Conservation (phyloP, 768 basidiomycete genomes). For the Hysterangium stoloniferum region DNA sequence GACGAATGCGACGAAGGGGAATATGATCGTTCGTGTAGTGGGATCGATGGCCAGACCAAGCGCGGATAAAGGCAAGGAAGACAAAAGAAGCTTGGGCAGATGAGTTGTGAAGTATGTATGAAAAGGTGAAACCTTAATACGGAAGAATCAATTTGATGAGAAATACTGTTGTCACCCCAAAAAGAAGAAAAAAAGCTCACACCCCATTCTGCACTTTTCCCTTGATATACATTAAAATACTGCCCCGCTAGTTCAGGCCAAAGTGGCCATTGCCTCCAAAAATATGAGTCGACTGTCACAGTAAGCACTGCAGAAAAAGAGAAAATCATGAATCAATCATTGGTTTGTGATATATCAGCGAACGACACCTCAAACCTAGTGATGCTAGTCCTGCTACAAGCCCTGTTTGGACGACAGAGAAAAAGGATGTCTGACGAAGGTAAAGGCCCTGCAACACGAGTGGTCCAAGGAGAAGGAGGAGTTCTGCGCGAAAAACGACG, state of each 20-base stretch:
- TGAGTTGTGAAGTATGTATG: constrained; percentile 55
- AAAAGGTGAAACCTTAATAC: constrained; percentile 55
- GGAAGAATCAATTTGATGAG: constrained; percentile 11
- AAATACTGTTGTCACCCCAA: background rate
- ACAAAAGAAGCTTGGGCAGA: constrained; percentile 74
- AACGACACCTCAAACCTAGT: constrained; percentile 37
- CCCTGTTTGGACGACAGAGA: constrained; percentile 40
- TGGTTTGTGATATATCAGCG: background rate
- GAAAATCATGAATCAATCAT: background rate
- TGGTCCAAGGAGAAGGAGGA: constrained; percentile 58
- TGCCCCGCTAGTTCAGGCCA: constrained; percentile 84
- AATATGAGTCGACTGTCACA: constrained; percentile 68
- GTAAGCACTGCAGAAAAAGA: constrained; percentile 42
- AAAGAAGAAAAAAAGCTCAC: constrained; percentile 37
- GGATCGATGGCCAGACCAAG: constrained; percentile 43
- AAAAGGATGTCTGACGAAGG: constrained; percentile 34
- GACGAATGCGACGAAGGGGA: constrained; percentile 48
- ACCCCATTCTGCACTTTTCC: constrained; percentile 90
- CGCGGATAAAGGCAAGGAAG: constrained; percentile 51
- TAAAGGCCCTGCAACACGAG: constrained; percentile 48
- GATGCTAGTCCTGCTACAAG: constrained; percentile 41
- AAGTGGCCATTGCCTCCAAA: constrained; percentile 64
- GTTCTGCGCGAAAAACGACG: constrained; percentile 73
- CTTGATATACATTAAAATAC: constrained; percentile 81
- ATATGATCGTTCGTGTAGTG: constrained; percentile 42